Percentiles rank a stretch among this genome's conserved stretches.
Conservation (phyloP, 2,329 filamentous ascomycete genomes). For the Knufia petricola region DNA sequence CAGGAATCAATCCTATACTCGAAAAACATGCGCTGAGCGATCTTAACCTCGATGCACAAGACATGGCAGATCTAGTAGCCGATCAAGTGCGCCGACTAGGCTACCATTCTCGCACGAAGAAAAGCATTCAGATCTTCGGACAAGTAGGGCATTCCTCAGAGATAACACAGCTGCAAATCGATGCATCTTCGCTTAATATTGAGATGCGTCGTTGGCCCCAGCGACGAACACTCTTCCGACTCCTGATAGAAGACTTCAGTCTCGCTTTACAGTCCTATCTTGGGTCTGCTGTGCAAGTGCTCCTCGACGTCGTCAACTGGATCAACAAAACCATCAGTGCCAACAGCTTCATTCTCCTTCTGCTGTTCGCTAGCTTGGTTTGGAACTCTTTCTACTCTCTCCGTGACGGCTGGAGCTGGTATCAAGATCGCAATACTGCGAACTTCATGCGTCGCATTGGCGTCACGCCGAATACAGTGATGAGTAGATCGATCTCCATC, state of each 20-base stretch:
- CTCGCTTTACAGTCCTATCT: constrained; percentile 66
- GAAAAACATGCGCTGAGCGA: constrained; percentile 64
- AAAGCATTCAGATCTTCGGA: constrained; percentile 40
- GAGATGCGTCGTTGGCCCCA: constrained; percentile 33
- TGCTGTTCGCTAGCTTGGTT: constrained; percentile 59
- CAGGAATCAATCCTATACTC: constrained; percentile 40
- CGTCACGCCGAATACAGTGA: constrained; percentile 64
- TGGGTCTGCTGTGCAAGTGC: constrained; percentile 68
- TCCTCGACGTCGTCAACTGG: constrained; percentile 56
- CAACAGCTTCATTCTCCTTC: constrained; percentile 61
- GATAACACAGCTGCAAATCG: constrained; percentile 31
- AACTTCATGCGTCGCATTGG: constrained; percentile 76
- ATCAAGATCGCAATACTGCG: constrained; percentile 68
- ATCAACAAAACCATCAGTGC: constrained; percentile 60
- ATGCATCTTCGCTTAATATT: constrained; percentile 41
- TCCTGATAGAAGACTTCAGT: constrained; percentile 62
- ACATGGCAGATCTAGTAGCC: constrained; percentile 41
- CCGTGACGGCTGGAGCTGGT: constrained; percentile 67
- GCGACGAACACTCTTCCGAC: constrained; percentile 52
- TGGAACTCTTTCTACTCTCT: constrained; percentile 68
- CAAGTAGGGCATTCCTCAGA: constrained; percentile 37
- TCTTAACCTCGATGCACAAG: constrained; percentile 39
- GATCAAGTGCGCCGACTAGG: constrained; percentile 41
- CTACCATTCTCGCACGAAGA: constrained; percentile 38
- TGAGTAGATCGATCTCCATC: constrained; percentile 80